These are phyloP conservation scores for Pulveroboletus sp. DNA, from an alignment of 768 basidiomycete species.

Conservation along the genomic window DNA sequence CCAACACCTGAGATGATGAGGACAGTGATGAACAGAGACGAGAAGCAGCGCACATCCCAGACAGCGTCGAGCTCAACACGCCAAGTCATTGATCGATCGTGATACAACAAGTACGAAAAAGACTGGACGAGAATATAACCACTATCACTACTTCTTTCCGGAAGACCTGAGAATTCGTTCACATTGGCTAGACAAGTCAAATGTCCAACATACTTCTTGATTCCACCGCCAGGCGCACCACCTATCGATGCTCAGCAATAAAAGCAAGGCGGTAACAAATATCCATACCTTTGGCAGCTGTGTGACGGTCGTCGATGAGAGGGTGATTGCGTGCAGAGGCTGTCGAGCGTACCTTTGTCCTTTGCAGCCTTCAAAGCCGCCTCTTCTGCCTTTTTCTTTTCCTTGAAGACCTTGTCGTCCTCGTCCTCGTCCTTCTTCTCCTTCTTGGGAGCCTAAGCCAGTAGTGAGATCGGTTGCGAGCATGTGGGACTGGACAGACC, in stretches of 20 bases:
- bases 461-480: background rate
- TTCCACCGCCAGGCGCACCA: slow-evolving; percentile 68
- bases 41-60: slow-evolving; percentile 26
- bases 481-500: slow-evolving; percentile 34
- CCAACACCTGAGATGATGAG: slow-evolving; percentile 54
- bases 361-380: slow-evolving; percentile 70
- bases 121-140: too few relatives aligned
- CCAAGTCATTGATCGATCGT: slow-evolving; percentile 15
- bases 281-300: slow-evolving; percentile 31
- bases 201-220: slow-evolving; percentile 73
- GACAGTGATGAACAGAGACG: background rate
- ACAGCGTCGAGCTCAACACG: slow-evolving; percentile 22
- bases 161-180: slow-evolving; percentile 49
- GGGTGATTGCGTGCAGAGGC: background rate
- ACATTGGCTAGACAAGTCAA: slow-evolving; percentile 2
- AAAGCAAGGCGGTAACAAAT: background rate
- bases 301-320: slow-evolving; percentile 4
- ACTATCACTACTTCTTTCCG: slow-evolving; percentile 57
- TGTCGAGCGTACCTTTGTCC: slow-evolving; percentile 56
- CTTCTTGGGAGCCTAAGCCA: slow-evolving; percentile 75
- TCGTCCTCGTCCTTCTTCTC: slow-evolving; percentile 69
- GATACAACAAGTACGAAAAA: background rate
- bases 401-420: slow-evolving; percentile 71
- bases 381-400: slow-evolving; percentile 72
- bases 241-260: slow-evolving; percentile 35